Conservation (phyloP, 768 basidiomycete genomes). For the Rhizopogon salebrosus region DNA sequence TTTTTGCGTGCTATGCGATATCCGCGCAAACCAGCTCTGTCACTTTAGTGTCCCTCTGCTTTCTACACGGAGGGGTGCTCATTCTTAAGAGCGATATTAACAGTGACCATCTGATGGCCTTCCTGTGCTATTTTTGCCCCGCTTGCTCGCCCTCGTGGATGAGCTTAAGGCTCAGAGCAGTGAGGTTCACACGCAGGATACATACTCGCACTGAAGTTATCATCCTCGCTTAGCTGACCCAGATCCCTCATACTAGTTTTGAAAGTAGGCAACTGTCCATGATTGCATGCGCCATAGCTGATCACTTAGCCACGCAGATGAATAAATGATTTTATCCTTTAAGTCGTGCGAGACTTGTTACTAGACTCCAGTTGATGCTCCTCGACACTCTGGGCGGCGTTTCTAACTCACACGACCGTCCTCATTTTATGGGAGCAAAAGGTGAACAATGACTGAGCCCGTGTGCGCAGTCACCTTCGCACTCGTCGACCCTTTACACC, state of each 20-base stretch:
- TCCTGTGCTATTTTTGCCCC: slow-evolving; percentile 37
- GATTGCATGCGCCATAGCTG: neutral
- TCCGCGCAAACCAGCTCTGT: slow-evolving; percentile 42
- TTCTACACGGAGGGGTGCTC: slow-evolving; percentile 63
- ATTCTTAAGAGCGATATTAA: slow-evolving; percentile 81
- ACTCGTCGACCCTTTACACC: slow-evolving; percentile 28
- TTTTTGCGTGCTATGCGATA: slow-evolving; percentile 7
- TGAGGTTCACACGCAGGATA: slow-evolving; percentile 51
- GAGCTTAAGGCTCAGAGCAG: slow-evolving; percentile 25
- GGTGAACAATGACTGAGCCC: slow-evolving; percentile 16
- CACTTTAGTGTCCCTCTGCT: slow-evolving; percentile 83
- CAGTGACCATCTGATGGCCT: slow-evolving; percentile 17
- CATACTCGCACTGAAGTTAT: slow-evolving; percentile 15
- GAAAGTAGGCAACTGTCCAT: slow-evolving; percentile 14
- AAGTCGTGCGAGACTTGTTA: neutral
- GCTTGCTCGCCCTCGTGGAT: slow-evolving; percentile 24
- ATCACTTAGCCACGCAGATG: neutral
- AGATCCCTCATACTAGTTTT: neutral
- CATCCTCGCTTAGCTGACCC: neutral
- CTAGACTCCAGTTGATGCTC: slow-evolving; percentile 46
- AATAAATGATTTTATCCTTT: neutral
- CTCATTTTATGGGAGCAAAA: slow-evolving; percentile 98
- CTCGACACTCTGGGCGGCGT: slow-evolving; percentile 96
- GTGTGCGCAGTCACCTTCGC: slow-evolving; percentile 27
- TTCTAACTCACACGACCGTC: slow-evolving; percentile 63